Base-by-base conservation (phyloP, 306 rosid species). In the Dryas alaskensis region DNA sequence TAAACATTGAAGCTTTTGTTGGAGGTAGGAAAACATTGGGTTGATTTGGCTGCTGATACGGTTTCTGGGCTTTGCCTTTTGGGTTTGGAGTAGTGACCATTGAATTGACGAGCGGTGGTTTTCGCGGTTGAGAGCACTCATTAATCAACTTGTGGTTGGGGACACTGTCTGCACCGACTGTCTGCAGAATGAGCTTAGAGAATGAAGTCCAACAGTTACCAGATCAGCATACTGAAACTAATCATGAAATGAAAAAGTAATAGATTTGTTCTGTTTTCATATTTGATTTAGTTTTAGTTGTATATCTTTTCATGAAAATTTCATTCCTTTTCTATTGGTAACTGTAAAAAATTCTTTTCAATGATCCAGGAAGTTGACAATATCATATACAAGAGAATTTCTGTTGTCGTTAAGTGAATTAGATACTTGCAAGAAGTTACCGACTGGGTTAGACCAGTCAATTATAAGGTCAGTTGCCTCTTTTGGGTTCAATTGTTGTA, bases 361-460 rank as follows among this genome's bases (percentile, higher is more conserved):
- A 45, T 81, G 86, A 57, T 68, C 10, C 88, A 95, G 99, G 98
- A 87, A 75, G 74, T 39, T 57, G 46, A 92, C 48, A 79, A 53
- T 83, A 70, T 78, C 91, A 2, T 90, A 92, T 71, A 79, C 96
- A 1, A 84, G 93, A 73, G 98, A 92, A 48, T 95, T 92, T 79
- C 83, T 95, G 11, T 64, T 95, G 64, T 95, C 99, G 2, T 55
- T 95, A 7, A 87, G 93, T 53, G 89, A 84, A 64, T 86, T 90
- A 86, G 98, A 92, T 68, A 63, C 60, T 40, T 92, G 99, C 93
- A 76, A 84, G 77, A 86, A 86, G 80, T 74, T 95, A 55, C 99
- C 99, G 4, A 78, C 84, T 70, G 92, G 89, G 65, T 84, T 92
- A 78, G 97, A 95, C 75, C 92, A 27, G 78, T 87, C 97, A 67